Evolutionary conservation across 1,139 yeast species (phyloP), one percentile per base, ranked within the genome.

Genomic region (Entelexis sorbosivorans): DNA sequence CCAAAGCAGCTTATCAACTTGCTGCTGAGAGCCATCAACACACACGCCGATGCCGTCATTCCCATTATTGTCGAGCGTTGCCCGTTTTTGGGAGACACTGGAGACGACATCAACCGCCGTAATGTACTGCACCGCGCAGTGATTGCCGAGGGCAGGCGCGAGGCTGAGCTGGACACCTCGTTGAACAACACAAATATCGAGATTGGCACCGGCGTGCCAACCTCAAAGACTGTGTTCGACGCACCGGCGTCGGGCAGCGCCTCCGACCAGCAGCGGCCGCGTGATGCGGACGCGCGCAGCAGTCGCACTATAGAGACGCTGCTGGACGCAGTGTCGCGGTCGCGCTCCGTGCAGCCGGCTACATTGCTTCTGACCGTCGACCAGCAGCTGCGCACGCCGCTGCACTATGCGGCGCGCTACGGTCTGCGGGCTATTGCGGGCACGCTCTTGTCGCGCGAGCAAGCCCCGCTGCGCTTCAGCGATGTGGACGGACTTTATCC

Each of bases 341-440:
- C 45, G 8, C 40, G 26, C 9, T 13, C 38, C 16, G 20, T 42
- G 16, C 28, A 42, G 36, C 20, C 40, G 5, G 14, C 47, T 1
- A 10, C 19, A 8, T 35, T 56, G 17, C 38, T 55, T 54, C 74
- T 78, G 53, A 65, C 71, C 2, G 74, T 76, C 46, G 98, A 91
- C 64, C 80, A 78, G 56, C 85, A 87, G 62, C 73, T 73, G 53
- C 75, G 96, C 57, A 83, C 96, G 0, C 95, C 97, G 0, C 70
- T 91, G 52, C 97, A 91, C 67, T 89, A 89, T 66, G 80, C 95
- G 16, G 82, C 94, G 1, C 94, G 86, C 62, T 87, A 81, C 64
- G 97, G 97, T 0, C 72, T 89, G 52, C 78, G 77, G 55, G 77
- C 76, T 49, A 78, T 82, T 40, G 73, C 87, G 1, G 69, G 69